Base-by-base conservation (phyloP, 1,284 basidiomycete genomes). In the Ganoderma meredithae region DNA sequence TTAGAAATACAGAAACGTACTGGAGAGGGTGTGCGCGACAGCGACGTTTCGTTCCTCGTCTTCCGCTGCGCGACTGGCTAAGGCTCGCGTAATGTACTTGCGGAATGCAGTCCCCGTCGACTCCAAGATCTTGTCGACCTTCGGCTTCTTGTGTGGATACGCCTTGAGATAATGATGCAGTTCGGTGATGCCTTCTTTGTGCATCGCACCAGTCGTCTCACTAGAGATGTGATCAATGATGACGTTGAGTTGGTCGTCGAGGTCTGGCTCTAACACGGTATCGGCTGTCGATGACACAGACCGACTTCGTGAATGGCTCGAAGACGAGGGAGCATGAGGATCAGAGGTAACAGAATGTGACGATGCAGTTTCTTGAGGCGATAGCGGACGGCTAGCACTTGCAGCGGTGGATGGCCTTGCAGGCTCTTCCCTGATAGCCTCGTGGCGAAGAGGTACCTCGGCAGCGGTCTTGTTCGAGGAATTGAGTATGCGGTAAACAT, bases 111-210 rank as follows among this genome's bases (percentile, higher is more conserved):
- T 86, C 1, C 93, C 93, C 1, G 94, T 95, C 3, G 90, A 88
- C 75, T 95, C 92, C 6, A 95, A 83, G 81, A 95, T 86, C 76
- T 94, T 91, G 73, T 96, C 94, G 19, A 98, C 95, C 67, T 92
- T 91, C 5, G 88, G 83, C 75, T 91, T 89, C 78, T 97, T 96
- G 73, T 95, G 92, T 0, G 97, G 97, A 76, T 98, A 90, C 39
- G 90, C 90, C 80, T 97, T 97, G 75, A 98, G 83, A 83, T 97
- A 99, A 58, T 96, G 92, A 78, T 99, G 96, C 52, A 99, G 83
- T 74, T 97, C 95, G n/a, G 95, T 96, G 68, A 99, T 97, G 5
- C 95, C 96, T 81, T 96, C 91, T 78, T 93, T 92, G 79, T 94
- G 90, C 81, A 93, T 83, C 8, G 90, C 92, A 22, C 92, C 93